Base-by-base conservation (phyloP, 2,329 filamentous ascomycete species). In the Hyphodiscus sp. region DNA sequence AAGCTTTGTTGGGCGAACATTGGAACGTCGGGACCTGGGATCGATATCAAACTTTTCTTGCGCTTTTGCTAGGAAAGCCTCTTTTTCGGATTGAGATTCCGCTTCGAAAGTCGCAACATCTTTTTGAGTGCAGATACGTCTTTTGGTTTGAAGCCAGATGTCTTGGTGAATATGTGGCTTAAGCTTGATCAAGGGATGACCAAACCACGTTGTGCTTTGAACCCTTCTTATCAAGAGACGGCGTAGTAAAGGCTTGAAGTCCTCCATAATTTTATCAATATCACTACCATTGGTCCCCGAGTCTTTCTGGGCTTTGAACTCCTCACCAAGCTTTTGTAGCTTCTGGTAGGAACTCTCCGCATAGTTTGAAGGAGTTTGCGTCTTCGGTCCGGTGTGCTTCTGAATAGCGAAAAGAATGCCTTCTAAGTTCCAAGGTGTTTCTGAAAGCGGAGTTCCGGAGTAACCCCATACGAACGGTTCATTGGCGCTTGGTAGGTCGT, bases 391-490 rank as follows among this genome's bases (percentile, higher is more conserved):
- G 48, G 56, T 26, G 19, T 60, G 58, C 2, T 42, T 42, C 47
- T 61, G 59, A 16, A 63, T 48, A 3, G 57, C 56, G 46, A 33
- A 60, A 1, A 61, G 52, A 15, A 63, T 23, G 1, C 54, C 52
- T 41, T 61, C 56, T 16, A 63, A 20, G 9, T 43, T 47, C 23
- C 61, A 19, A 2, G 61, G 61, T 18, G 47, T 54, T 16, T 48
- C 20, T 2, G 29, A 15, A 2, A 63, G 11, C 4, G 61, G 61
- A 2, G 59, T 63, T 10, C 61, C 61, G 18, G 59, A 59, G 45
- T 58, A 60, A 8, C 59, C 61, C 61, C 61, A 63, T 8, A 59
- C 20, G 20, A 54, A 59, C 5, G 61, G 61, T 2, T 49, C 19
- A 4, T 41, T 42, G 23, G 4, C 23, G 23, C 23, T 26, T 5